These are phyloP conservation scores for Myxozyma mucilagina DNA, from an alignment of 805 yeast species.

Conservation along the genomic window DNA sequence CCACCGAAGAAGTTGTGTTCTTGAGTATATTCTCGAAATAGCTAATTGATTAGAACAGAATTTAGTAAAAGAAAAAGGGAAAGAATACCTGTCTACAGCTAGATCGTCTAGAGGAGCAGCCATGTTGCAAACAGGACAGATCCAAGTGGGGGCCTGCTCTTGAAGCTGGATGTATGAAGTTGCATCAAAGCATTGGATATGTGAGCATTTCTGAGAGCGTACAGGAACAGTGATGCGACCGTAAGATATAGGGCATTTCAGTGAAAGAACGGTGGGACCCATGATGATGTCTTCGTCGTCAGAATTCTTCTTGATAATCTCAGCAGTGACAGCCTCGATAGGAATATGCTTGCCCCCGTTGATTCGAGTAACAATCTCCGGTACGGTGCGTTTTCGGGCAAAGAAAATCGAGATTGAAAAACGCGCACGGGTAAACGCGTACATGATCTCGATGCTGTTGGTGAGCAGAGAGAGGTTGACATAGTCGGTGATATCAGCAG, in stretches of 20 bases:
- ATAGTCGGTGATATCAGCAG: slow-evolving; percentile 70
- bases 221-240: slow-evolving; percentile 70
- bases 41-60: background rate
- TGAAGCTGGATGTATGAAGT: slow-evolving; percentile 71
- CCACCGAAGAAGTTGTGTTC: slow-evolving; percentile 55
- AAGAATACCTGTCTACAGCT: slow-evolving; percentile 67
- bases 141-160: slow-evolving; percentile 79
- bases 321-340: slow-evolving; percentile 50
- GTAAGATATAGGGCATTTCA: slow-evolving; percentile 79
- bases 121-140: slow-evolving; percentile 77
- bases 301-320: slow-evolving; percentile 44
- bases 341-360: slow-evolving; percentile 54
- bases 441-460: slow-evolving; percentile 56
- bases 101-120: slow-evolving; percentile 56
- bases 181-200: slow-evolving; percentile 88
- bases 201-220: slow-evolving; percentile 69
- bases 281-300: slow-evolving; percentile 74
- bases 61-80: background rate
- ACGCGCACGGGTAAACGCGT: slow-evolving; percentile 56
- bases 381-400: slow-evolving; percentile 52
- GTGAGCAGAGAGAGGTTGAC: slow-evolving; percentile 32
- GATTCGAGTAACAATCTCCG: slow-evolving; percentile 47
- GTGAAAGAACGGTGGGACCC: slow-evolving; percentile 61
- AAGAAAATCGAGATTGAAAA: slow-evolving; percentile 58
- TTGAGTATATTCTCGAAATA: slow-evolving; percentile 53